Base-by-base conservation (phyloP, 345 rosid species). In the Sonneratia caseolaris region DNA sequence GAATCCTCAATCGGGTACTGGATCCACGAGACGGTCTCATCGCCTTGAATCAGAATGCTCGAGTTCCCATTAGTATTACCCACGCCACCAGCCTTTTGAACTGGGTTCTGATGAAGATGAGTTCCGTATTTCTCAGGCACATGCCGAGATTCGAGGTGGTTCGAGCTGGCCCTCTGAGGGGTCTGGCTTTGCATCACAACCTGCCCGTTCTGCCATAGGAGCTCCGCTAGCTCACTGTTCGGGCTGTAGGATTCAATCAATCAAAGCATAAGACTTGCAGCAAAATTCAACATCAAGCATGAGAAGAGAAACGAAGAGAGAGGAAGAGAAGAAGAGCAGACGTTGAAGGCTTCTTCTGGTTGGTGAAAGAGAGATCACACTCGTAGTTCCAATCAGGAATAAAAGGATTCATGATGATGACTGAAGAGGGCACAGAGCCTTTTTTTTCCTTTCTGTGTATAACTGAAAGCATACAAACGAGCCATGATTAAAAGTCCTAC, bases 1-100 rank as follows among this genome's bases (percentile, higher is more conserved):
- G 87, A 74, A 65, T 86, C 86, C 45, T 84, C 91, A 73, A 81
- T 71, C 0, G 86, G 89, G 74, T 78, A 81, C 14, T 88, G 88
- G 68, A 85, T 79, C 96, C 96, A 90, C 2, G 92, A 81, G n/a
- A 72, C 79, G 10, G 91, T 80, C 78, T 85, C 96, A 61, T 86
- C 86, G 62, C 86, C 87, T 59, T 82, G 85, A 76, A 78, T 78
- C 71, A 83, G 67, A 76, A 70, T 69, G 66, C 83, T 78, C 4
- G 81, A 76, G 68, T 74, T 81, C 53, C 14, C 37, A 15, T 62
- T 35, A 13, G 66, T 3, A 35, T 62, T 27, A 4, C 38, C 66
- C 18, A 24, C 66, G 18, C 80, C 74, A 40, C 68, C 36, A 57
- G 74, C 76, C 66, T 66, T 81, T 40, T 51, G 22, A 37, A 66